These are phyloP conservation scores for Actinomortierella ambigua DNA, from an alignment of 371 early-diverging fungal genomes.

Conservation along the genomic window DNA sequence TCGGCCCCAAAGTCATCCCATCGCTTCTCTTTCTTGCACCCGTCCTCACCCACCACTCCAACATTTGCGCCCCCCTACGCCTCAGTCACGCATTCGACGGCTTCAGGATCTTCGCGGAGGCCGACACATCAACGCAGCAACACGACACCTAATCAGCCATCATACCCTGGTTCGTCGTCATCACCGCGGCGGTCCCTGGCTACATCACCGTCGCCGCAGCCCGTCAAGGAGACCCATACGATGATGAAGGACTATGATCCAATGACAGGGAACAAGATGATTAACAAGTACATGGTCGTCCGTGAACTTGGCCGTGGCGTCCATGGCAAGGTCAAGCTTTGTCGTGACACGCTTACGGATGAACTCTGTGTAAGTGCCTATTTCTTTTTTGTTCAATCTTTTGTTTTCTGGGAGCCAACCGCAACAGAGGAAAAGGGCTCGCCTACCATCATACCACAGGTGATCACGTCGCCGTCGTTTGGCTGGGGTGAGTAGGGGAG, in stretches of 20 bases:
- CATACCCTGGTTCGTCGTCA: conserved; percentile 10
- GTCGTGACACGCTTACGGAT: conserved; percentile 75
- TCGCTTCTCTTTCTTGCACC: conserved; percentile 36
- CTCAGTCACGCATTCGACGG: no score
- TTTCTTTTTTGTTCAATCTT: background rate
- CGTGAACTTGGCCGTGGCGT: conserved; percentile 93
- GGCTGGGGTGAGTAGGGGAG: no score
- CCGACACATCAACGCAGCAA: conserved; percentile 29
- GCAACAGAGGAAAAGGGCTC: no score
- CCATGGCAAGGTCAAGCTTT: conserved; percentile 95
- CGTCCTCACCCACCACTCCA: conserved; percentile 34
- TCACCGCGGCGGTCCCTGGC: conserved; percentile 24
- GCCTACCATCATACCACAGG: no score
- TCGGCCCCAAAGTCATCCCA: conserved; percentile 32
- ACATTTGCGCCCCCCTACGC: conserved; percentile 10
- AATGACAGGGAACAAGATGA: conserved; percentile 86
- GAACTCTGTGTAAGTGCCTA: conserved; percentile 71
- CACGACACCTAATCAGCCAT: conserved; percentile 25
- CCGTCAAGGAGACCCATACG: conserved; percentile 76
- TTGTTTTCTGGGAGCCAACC: background rate
- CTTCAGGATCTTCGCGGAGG: background rate
- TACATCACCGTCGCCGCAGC: conserved; percentile 34
- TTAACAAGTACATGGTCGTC: conserved; percentile 93
- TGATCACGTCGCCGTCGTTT: no score
- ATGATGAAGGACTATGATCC: conserved; percentile 84